Percentiles rank a stretch among this genome's conserved stretches.
These are phyloP conservation scores for Boletus barrowsii DNA, from an alignment of 768 basidiomycete genomes.

Conservation along the genomic window DNA sequence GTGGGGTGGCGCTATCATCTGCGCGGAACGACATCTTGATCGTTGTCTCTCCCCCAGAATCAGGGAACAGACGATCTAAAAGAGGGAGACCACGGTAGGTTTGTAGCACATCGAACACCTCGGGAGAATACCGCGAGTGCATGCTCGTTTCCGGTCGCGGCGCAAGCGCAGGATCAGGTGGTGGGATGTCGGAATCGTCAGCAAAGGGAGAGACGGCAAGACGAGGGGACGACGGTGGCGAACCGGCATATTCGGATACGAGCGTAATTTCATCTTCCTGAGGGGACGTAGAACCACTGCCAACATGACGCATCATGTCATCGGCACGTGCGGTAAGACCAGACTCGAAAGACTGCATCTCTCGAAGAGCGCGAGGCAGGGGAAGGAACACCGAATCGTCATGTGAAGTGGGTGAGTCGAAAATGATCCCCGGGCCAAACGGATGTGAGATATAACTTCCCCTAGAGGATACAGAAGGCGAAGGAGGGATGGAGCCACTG, in stretches of 20 bases:
- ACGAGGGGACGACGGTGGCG: slow-evolving; percentile 20
- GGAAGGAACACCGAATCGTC: slow-evolving; percentile 42
- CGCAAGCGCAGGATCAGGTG: slow-evolving; percentile 25
- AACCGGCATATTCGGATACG: slow-evolving; percentile 1
- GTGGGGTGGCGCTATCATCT: slow-evolving; percentile 68
- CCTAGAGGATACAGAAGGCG: slow-evolving; percentile 29
- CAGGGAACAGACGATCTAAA: slow-evolving; percentile 61
- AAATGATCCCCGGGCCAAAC: slow-evolving; percentile 61
- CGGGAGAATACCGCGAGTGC: slow-evolving; percentile 65
- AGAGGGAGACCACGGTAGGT: slow-evolving; percentile 75
- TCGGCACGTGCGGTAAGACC: slow-evolving; percentile 69
- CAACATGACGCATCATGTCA: slow-evolving; percentile 25
- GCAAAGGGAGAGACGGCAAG: slow-evolving; percentile 26
- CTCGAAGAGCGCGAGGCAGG: slow-evolving; percentile 59
- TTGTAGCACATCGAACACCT: slow-evolving; percentile 79
- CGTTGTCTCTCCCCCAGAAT: slow-evolving; percentile 58
- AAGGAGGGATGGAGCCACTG: slow-evolving; percentile 33
- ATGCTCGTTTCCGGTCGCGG: slow-evolving; percentile 48
- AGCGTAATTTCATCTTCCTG: not conserved
- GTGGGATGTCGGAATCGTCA: slow-evolving; percentile 29
- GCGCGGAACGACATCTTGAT: slow-evolving; percentile 67
- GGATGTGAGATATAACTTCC: slow-evolving; percentile 44
- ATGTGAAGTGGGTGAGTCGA: slow-evolving; percentile 54
- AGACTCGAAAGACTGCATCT: slow-evolving; percentile 88
- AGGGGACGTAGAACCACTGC: slow-evolving; percentile 10